Percentiles rank a stretch among this genome's conserved stretches.
Conservation (phyloP, 768 basidiomycete species). For the Kwoniella europaea region DNA sequence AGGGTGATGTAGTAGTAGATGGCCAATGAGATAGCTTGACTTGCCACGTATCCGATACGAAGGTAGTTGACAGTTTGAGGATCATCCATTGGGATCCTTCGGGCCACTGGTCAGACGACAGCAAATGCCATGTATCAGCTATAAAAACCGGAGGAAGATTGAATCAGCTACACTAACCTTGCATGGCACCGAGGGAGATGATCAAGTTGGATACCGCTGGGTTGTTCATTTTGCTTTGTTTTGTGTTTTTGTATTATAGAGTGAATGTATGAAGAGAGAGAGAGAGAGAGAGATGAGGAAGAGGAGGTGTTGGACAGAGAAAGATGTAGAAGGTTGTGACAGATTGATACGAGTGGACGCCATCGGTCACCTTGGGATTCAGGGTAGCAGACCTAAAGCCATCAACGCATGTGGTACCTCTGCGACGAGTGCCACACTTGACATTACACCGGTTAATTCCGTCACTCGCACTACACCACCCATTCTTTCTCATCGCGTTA, state of each 20-base stretch:
- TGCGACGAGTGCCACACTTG: slow-evolving; percentile 17
- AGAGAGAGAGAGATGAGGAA: neutral
- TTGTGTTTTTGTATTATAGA: slow-evolving; percentile 1
- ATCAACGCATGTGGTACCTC: neutral
- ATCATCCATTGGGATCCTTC: slow-evolving; percentile 88
- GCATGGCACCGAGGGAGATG: slow-evolving; percentile 92
- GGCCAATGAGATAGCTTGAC: slow-evolving; percentile 73
- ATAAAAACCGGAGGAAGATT: neutral
- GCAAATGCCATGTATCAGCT: slow-evolving; percentile 1
- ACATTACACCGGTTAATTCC: slow-evolving; percentile 17
- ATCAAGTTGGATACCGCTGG: slow-evolving; percentile 72
- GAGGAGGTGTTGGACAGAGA: slow-evolving; percentile 11
- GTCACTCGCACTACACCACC: neutral
- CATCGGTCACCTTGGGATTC: slow-evolving; percentile 1
- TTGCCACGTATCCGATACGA: slow-evolving; percentile 77
- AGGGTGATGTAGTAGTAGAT: slow-evolving; percentile 80
- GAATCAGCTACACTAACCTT: slow-evolving; percentile 62
- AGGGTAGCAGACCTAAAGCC: neutral
- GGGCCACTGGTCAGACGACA: slow-evolving; percentile 68
- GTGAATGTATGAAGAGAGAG: slow-evolving; percentile 5
- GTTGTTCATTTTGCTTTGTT: slow-evolving; percentile 47
- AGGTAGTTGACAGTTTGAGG: slow-evolving; percentile 79
- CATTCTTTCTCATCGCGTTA: slow-evolving; percentile 11
- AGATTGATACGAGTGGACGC: neutral
- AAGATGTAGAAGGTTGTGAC: slow-evolving; percentile 21